These are phyloP conservation scores for Litsea cubeba DNA, from an alignment of 164 flowering plant species.

Conservation along the genomic window DNA sequence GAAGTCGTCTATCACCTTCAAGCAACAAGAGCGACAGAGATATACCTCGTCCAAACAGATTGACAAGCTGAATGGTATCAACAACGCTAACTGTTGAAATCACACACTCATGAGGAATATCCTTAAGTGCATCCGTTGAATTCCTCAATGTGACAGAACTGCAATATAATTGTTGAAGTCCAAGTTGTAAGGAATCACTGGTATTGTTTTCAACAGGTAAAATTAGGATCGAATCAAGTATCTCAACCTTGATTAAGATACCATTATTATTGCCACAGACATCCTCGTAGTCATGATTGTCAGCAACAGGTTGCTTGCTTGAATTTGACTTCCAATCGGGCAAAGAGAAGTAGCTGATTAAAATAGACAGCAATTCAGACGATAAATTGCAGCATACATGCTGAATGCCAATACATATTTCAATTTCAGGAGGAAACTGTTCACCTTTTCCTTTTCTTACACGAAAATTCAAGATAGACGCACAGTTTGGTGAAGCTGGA, in stretches of 20 bases:
- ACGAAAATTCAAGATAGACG: constrained; percentile 61
- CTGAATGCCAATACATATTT: constrained; percentile 65
- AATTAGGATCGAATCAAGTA: constrained; percentile 58
- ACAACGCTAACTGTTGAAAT: constrained; percentile 36
- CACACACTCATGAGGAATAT: constrained; percentile 48
- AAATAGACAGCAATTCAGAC: constrained; percentile 62
- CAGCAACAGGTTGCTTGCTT: constrained; percentile 18
- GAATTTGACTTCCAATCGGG: constrained; percentile 57
- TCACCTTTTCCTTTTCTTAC: constrained; percentile 32
- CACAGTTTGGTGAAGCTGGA: constrained; percentile 34
- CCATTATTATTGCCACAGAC: constrained; percentile 6
- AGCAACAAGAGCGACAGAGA: constrained; percentile 37
- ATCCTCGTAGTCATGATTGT: constrained; percentile 7
- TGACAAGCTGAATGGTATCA: constrained; percentile 31
- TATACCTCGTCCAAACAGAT: constrained; percentile 65
- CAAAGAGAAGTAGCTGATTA: constrained; percentile 82
- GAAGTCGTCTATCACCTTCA: constrained; percentile 25
- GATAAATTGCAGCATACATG: constrained; percentile 69
- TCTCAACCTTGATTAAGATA: constrained; percentile 51
- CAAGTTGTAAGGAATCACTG: constrained; percentile 41
- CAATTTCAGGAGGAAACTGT: constrained; percentile 26
- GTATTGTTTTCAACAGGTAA: constrained; percentile 43
- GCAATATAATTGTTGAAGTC: constrained; percentile 52
- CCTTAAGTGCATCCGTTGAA: constrained; percentile 28
- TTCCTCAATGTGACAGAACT: constrained; percentile 28